Evolutionary conservation across 2,329 filamentous ascomycete species (phyloP), one percentile per base, ranked within the genome.

Genomic region (Aureobasidium leucospermi): DNA sequence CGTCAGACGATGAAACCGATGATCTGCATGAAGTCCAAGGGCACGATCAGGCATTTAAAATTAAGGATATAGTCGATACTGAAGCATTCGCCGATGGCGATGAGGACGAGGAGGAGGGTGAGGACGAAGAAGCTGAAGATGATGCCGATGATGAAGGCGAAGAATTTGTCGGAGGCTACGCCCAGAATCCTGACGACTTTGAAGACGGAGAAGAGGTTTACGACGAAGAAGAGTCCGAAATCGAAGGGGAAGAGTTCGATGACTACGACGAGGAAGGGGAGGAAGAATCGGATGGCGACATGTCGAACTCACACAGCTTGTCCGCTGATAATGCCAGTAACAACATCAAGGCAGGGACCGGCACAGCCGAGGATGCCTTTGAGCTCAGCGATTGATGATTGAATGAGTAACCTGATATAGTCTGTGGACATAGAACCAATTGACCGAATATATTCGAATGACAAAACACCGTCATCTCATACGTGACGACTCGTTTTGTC

Each of bases 321-420:
- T 39, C 55, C 11, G 55, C 43, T 29, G 52, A 8, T 34, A 60
- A 55, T 49, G 46, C 42, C 46, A 53, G 41, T 19, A 58, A 56
- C 23, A 42, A 55, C 19, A 61, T 63, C 60, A 63, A 63, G 32
- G 60, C 58, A 28, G 62, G 62, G n/a, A 63, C 62, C 2, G 62
- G 62, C 19, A 63, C 62, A 29, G 58, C 46, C 15, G 62, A 63
- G 10, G 62, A 63, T 51, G 62, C 62, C 13, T 63, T 63, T 49
- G 62, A 63, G 45, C 49, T 63, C 28, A 63, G 62, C 38, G 62
- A 63, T 61, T 63, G 56, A 57, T 13, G 19, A 11, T 48, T 46
- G 52, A 31, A 45, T 29, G 46, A 45, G 41, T 5, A 38, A 56
- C 11, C 36, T n/a, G 41, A 38, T 23, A 23, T 38, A 56, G 6